phyloP scores from a whole-genome alignment of 768 basidiomycete genomes.

The Psilocybe sp. region DNA sequence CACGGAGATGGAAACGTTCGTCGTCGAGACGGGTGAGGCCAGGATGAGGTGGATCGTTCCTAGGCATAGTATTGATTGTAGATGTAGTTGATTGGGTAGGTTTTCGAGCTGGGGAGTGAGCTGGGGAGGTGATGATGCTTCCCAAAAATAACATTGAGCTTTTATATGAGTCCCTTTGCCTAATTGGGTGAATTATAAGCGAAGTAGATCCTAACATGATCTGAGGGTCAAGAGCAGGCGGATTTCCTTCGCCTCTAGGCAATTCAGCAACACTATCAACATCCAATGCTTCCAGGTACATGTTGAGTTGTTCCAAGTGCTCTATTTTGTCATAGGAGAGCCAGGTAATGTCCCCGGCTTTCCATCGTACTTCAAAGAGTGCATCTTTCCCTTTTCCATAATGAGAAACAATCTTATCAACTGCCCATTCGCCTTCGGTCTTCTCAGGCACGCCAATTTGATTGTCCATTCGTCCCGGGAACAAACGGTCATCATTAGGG shows the following conservation, averaged over 20 bases:
- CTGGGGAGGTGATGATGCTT: no score
- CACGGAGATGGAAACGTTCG: no score
- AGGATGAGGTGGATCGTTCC: no score
- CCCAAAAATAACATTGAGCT: no score
- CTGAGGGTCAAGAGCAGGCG: background rate
- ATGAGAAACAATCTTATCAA: conserved; percentile 22
- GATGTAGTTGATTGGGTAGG: no score
- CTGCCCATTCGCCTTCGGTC: conserved; percentile 22
- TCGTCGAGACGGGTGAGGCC: no score
- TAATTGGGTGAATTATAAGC: no score
- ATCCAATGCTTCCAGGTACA: conserved; percentile 4
- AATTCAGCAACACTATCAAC: conserved; percentile 1
- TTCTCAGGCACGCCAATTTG: conserved; percentile 17
- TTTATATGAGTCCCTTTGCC: no score
- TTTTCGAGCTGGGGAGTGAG: no score
- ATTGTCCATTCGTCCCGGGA: background rate
- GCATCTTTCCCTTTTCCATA: conserved; percentile 14
- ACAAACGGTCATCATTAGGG: no score
- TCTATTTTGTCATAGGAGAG: conserved; percentile 14
- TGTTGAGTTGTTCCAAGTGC: conserved; percentile 2
- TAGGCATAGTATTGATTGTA: no score
- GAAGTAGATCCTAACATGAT: background rate
- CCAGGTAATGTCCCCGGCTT: conserved; percentile 30
- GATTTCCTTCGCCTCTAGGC: conserved; percentile 1
- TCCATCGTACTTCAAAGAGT: conserved; percentile 25